Conservation (phyloP, 148 eudicot species). For the Camellia japonica region DNA sequence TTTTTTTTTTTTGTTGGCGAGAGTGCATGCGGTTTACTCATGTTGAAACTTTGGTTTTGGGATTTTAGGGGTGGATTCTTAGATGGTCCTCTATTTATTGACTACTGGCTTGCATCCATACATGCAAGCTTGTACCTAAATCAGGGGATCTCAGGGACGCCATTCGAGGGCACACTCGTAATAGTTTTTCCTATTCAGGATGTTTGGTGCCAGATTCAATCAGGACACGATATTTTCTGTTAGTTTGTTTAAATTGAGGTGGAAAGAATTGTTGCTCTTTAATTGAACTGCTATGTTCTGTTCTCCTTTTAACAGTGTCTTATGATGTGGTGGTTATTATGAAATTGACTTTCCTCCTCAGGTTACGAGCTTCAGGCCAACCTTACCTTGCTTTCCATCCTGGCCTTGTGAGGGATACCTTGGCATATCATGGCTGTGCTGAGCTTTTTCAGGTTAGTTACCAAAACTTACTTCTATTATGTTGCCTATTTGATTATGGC, state of each 20-base stretch:
- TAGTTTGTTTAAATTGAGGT: not conserved
- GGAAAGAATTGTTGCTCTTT: not conserved
- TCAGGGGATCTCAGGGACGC: not conserved
- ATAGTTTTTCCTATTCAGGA: not conserved
- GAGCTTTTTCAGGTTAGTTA: conserved; percentile 88
- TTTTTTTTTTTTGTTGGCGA: no score
- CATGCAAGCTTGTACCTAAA: not conserved
- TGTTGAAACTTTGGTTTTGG: not conserved
- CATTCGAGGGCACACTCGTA: not conserved
- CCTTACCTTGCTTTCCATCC: conserved; percentile 94
- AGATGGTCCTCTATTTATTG: not conserved
- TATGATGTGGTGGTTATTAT: not conserved
- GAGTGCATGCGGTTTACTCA: not conserved
- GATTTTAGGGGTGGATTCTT: not conserved
- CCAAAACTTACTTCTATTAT: not conserved
- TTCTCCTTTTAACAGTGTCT: not conserved
- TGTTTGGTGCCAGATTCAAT: not conserved
- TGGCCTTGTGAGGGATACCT: conserved; percentile 78
- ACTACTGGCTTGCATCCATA: not conserved
- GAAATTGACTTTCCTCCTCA: conserved; percentile 23
- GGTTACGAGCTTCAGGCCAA: conserved; percentile 79
- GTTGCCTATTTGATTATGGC: not conserved
- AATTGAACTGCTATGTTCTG: not conserved
- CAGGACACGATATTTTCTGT: not conserved
- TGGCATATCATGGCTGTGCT: conserved; percentile 96